These are phyloP conservation scores for Candida argentea DNA, from an alignment of 805 yeast genomes.

Conservation along the genomic window DNA sequence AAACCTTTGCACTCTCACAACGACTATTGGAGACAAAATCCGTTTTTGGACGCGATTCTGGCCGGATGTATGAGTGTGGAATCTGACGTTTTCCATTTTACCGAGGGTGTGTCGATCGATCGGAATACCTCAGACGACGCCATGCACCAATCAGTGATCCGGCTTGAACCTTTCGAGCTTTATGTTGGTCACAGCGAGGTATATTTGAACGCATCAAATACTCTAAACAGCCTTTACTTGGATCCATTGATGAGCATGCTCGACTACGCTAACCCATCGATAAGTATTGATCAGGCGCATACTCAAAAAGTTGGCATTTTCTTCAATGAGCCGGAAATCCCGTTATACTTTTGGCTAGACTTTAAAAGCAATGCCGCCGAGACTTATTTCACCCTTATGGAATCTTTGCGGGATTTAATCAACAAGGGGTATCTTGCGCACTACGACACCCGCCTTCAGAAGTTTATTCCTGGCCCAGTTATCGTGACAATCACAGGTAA, in stretches of 20 bases:
- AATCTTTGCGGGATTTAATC: constrained; percentile 37
- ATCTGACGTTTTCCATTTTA: constrained; percentile 54
- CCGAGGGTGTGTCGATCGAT: constrained; percentile 18
- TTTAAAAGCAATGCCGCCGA: constrained; percentile 44
- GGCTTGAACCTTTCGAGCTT: constrained; percentile 15
- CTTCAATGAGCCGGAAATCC: constrained; percentile 37
- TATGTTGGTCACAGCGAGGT: constrained; percentile 56
- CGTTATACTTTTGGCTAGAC: constrained; percentile 55
- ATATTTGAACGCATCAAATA: constrained; percentile 34
- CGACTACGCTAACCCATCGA: constrained; percentile 34
- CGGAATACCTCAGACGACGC: constrained; percentile 18
- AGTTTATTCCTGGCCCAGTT: constrained; percentile 41
- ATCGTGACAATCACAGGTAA: constrained; percentile 60
- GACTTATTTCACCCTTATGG: constrained; percentile 37
- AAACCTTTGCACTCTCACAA: constrained; percentile 56
- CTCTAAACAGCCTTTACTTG: constrained; percentile 42
- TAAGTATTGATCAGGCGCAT: constrained; percentile 6
- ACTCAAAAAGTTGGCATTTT: constrained; percentile 20
- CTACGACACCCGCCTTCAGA: constrained; percentile 25
- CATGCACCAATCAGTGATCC: constrained; percentile 1
- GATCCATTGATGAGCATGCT: constrained; percentile 41
- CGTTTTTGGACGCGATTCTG: constrained; percentile 47
- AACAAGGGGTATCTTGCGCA: constrained; percentile 41
- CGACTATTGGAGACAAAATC: constrained; percentile 54
- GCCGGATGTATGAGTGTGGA: constrained; percentile 52